Base-by-base conservation (phyloP, 257 asterid genomes). In the Gentiana dahurica region DNA sequence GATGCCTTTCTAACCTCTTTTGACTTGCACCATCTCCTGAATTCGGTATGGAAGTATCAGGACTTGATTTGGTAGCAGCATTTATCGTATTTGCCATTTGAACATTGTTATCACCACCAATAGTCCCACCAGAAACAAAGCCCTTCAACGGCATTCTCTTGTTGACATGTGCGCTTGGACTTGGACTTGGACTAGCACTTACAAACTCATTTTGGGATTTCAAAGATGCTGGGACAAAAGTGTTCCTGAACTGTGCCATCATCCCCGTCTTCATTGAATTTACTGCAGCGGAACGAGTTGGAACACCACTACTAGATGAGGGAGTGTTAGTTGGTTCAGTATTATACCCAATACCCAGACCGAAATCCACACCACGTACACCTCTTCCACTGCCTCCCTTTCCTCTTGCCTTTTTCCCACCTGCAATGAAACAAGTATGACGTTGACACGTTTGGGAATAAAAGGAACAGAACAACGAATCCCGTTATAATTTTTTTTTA, bases 61-160 rank as follows among this genome's bases (percentile, higher is more conserved):
- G 75, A 34, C 45, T 60, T 35, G 85, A 64, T 32, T 76, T 62
- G 37, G 81, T 63, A 67, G 83, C 64, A 37, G 80, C 35, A 65
- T 57, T 34, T 7, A 73, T 60, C 5, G 79, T 68, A 65, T 73
- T 77, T 65, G 64, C 65, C 36, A 57, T 61, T 64, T 61, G 82
- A 62, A 79, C 53, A 49, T 77, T 70, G 54, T 70, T 75, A 54
- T 80, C 79, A 49, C 96, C 98, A 51, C 97, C 98, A 59, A 91
- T 91, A n/a, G 84, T 78, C 66, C 97, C 98, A 67, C 98, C 98
- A 46, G 98, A 75, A 65, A 91, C 94, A 60, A 91, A 91, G 57
- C 98, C 98, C 1, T 77, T 72, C 34, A 91, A 70, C 36, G 65
- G 88, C 79, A 57, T 77, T 68, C 71, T 79, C 65, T 69, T 87